Evolutionary conservation across 768 basidiomycete species (phyloP), one percentile per base, ranked within the genome.

Genomic region (Plicaturopsis crispa): DNA sequence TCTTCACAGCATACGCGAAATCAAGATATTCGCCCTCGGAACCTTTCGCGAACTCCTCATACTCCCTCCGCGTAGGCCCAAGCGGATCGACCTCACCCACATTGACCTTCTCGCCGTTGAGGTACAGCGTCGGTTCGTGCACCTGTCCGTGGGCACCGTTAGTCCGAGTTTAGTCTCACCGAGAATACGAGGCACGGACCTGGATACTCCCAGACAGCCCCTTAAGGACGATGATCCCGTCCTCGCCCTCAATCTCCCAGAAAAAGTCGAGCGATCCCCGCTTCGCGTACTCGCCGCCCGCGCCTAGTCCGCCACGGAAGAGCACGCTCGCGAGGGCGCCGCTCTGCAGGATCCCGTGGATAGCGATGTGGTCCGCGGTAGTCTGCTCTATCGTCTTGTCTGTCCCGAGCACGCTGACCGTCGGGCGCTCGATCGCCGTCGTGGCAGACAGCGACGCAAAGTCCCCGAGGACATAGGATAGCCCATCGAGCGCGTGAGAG

Each of bases 1-100:
- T 10, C 21, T 26, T 31, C 24, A 51, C 38, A n/a, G 55, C 51
- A 31, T 54, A 48, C 22, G 50, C 54, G 14, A 52, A 38, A 6
- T 49, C 51, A 19, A 49, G 30, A 38, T 52, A 54, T 18, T 43
- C 41, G 7, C 20, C 32, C 22, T n/a, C n/a, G n/a, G n/a, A n/a
- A n/a, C 48, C 48, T 7, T 45, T 46, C 17, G 48, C 44, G 41
- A 40, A 50, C 42, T 45, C 45, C 32, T 42, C 47, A 41, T 47
- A 52, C 31, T 38, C 23, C 36, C 31, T 33, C n/a, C 22, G 38
- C 6, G 37, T 35, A 17, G 22, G 28, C 18, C 24, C 17, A 3
- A 5, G 33, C 13, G 28, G 34, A 11, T 36, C 38, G 1, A 40
- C 39, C 21, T 39, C 18, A 18, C 34, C 35, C 1, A 45, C 31